Evolutionary conservation across 371 early-diverging fungal genomes (phyloP), one percentile per base, ranked within the genome.

Genomic region (Mortierella sp.): DNA sequence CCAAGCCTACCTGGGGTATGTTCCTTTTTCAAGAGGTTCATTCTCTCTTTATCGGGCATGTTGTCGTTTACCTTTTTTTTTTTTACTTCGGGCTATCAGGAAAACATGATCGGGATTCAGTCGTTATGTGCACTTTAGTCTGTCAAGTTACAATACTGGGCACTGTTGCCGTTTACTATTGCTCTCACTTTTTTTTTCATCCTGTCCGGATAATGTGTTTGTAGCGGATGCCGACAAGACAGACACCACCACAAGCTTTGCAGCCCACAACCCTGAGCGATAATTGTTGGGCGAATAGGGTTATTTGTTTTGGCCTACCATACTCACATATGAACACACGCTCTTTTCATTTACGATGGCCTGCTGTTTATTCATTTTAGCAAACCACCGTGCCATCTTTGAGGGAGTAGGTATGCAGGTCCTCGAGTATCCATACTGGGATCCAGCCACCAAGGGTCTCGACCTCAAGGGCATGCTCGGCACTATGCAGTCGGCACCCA

Each of bases 1-100:
- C 98, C 59, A 95, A 96, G 79, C 99, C 99, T n/a, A 98, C 98
- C 4, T 99, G 99, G 99, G 97, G 96, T 93, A 89, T 86, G 87
- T 51, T 37, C 10, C 24, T 61, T 24, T 53, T 67, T 53, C 14
- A 57, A 26, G 3, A 50, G 10, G 24, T 40, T 61, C 21, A 14
- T 64, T 40, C 50, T 11, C 34, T 16, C 34, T 19, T 8, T 14
- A 13, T 5, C 14, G 14, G 61, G 19, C 61, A 16, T 57, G 28
- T n/a, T n/a, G 61, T 61, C 34, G 61, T 19, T 40, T 40, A 2
- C 2, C 8, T 10, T 61, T 34, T 28, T 16, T 61, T n/a, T n/a
- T n/a, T 34, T 55, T 61, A 2, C 16, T 3, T 16, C 50, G 50
- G 50, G 50, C 50, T 31, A 34, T 61, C 61, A 71, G 5, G 16